These are phyloP conservation scores for Spergularia marina DNA, from an alignment of 148 eudicot genomes.

Conservation along the genomic window DNA sequence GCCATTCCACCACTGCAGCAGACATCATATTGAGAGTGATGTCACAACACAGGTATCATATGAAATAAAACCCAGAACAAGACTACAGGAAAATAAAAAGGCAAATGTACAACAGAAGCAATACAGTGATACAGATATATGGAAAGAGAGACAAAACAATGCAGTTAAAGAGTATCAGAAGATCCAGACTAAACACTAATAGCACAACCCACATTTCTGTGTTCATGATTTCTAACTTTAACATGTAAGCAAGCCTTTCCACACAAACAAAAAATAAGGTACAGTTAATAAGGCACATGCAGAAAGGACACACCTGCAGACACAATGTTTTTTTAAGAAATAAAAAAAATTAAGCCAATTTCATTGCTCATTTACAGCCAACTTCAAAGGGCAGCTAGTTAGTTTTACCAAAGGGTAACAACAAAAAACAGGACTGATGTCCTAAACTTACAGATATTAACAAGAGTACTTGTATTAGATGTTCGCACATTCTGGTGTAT, in stretches of 20 bases:
- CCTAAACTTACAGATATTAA: background rate
- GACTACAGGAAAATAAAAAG: background rate
- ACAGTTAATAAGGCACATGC: background rate
- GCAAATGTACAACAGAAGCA: background rate
- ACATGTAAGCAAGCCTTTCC: background rate
- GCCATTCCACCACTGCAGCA: conserved; percentile 56
- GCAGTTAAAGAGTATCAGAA: background rate
- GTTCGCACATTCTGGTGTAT: too few species aligned
- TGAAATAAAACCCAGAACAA: background rate
- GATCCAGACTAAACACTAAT: background rate
- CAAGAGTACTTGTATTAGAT: too few species aligned
- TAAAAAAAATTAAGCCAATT: background rate
- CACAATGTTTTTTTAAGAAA: background rate
- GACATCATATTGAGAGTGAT: background rate
- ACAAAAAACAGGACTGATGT: background rate
- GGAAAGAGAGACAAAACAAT: background rate
- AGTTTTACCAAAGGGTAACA: background rate
- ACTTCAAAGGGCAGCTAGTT: background rate
- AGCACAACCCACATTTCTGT: background rate
- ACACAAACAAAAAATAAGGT: background rate
- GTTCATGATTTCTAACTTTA: background rate
- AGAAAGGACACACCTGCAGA: background rate
- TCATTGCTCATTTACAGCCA: background rate
- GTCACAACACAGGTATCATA: background rate
- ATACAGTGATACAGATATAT: background rate